phyloP scores from a whole-genome alignment of 1,284 basidiomycete genomes.

The Ustilago sp. region DNA sequence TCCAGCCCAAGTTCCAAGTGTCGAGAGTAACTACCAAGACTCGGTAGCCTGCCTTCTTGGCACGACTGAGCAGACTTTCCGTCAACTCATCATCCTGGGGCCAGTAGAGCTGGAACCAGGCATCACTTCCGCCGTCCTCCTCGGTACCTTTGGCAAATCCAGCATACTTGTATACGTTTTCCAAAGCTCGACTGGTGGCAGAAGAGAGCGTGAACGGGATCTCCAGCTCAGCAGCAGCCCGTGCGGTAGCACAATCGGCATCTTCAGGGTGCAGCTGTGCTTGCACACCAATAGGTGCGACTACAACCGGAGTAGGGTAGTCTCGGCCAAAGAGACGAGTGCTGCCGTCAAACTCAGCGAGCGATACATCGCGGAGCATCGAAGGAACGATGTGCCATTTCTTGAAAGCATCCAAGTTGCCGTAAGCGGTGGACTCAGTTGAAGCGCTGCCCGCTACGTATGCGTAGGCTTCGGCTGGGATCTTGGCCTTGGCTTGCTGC shows the following conservation, averaged over 20 bases:
- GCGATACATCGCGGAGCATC: slow-evolving; percentile 48
- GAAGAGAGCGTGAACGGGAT: slow-evolving; percentile 59
- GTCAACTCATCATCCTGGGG: slow-evolving; percentile 76
- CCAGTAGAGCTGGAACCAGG: slow-evolving; percentile 71
- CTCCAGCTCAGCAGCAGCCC: slow-evolving; percentile 44
- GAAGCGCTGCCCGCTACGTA: slow-evolving; percentile 63
- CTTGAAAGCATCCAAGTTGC: slow-evolving; percentile 51
- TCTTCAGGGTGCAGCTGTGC: slow-evolving; percentile 45
- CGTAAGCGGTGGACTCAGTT: slow-evolving; percentile 45
- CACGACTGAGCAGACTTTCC: slow-evolving; percentile 76
- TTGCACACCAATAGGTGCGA: slow-evolving; percentile 63
- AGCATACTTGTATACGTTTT: slow-evolving; percentile 46
- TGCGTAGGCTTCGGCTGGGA: slow-evolving; percentile 52
- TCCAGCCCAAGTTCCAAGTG: slow-evolving; percentile 59
- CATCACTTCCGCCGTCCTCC: slow-evolving; percentile 41
- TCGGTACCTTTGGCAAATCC: slow-evolving; percentile 25
- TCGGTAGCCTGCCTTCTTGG: slow-evolving; percentile 76
- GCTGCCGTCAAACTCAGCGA: slow-evolving; percentile 42
- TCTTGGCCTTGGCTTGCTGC: slow-evolving; percentile 42
- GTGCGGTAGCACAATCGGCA: slow-evolving; percentile 53
- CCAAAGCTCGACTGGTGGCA: slow-evolving; percentile 52
- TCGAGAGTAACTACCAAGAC: slow-evolving; percentile 74
- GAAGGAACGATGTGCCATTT: slow-evolving; percentile 57
- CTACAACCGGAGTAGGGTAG: slow-evolving; percentile 56
- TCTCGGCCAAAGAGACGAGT: slow-evolving; percentile 49